Evolutionary conservation across 1,284 basidiomycete genomes (phyloP).

Genomic region (Paramarasmius palmivorus): DNA sequence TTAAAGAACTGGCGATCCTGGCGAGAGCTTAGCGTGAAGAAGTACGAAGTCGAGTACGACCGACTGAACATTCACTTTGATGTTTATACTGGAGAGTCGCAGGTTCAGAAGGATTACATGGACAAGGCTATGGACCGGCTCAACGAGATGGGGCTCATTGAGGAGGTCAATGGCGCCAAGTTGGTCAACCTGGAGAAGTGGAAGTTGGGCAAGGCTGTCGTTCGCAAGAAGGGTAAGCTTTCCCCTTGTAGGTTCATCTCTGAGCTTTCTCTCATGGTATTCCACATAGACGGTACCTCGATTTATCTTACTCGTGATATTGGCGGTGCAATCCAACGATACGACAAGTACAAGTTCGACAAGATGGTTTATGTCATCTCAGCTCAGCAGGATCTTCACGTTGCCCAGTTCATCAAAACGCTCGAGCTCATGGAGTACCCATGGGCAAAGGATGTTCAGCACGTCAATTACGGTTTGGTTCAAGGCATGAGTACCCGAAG

Average conservation of each 20-base stretch:
- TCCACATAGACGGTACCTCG: constrained; percentile 82
- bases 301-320: constrained; percentile 99
- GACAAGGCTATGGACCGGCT: constrained; percentile 67
- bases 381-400: constrained; percentile 93
- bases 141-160: constrained; percentile 57
- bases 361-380: constrained; percentile 98
- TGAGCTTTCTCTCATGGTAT: background rate
- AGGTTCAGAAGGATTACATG: constrained; percentile 82
- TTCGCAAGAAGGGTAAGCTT: constrained; percentile 79
- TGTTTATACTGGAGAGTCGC: constrained; percentile 92
- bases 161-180: constrained; percentile 72
- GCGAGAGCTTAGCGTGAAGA: constrained; percentile 90
- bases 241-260: constrained; percentile 1
- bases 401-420: constrained; percentile 94
- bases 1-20: constrained; percentile 91
- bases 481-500: constrained; percentile 97
- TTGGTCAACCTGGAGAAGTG: constrained; percentile 84
- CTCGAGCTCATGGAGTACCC: constrained; percentile 89
- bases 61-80: constrained; percentile 93
- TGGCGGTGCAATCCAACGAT: constrained; percentile 91
- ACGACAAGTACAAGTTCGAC: constrained; percentile 92
- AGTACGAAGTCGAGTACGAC: constrained; percentile 90
- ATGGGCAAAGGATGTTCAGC: constrained; percentile 82
- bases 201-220: constrained; percentile 90
- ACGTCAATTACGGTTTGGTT: constrained; percentile 93